A percentile compares a stretch with the other conserved stretches of the same genome.
phyloP scores from a whole-genome alignment of 257 asterid genomes.

The Apocynum venetum region DNA sequence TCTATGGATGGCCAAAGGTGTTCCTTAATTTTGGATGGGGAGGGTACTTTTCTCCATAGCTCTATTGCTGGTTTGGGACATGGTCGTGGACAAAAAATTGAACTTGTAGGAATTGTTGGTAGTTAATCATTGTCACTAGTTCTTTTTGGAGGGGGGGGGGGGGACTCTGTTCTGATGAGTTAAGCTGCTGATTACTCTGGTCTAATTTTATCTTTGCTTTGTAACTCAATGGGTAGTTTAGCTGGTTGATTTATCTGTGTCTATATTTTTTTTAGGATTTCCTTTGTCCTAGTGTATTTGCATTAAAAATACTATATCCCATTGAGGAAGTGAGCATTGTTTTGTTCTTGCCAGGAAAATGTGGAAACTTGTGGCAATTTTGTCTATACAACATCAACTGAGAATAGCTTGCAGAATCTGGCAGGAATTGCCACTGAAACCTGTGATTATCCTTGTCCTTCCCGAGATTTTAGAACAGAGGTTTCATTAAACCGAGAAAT shows the following conservation, averaged over 20 bases:
- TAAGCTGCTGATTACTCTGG: background rate
- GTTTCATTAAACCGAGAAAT: slow-evolving; percentile 19
- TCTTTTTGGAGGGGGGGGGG: background rate
- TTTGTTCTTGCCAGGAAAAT: slow-evolving; percentile 38
- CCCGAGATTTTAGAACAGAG: slow-evolving; percentile 35
- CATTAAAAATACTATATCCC: background rate
- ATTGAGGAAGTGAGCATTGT: background rate
- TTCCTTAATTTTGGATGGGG: too few relatives aligned
- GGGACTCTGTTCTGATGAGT: background rate
- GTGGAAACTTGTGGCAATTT: slow-evolving; percentile 34
- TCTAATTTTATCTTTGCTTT: background rate
- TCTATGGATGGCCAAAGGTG: background rate
- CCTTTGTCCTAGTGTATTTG: background rate
- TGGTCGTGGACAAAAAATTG: background rate
- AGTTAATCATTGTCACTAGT: background rate
- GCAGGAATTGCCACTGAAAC: slow-evolving; percentile 35
- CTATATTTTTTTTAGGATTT: background rate
- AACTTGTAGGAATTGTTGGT: background rate
- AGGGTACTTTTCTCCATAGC: background rate
- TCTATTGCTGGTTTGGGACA: background rate
- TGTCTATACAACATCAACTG: slow-evolving; percentile 27
- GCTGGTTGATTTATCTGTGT: background rate
- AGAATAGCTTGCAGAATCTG: slow-evolving; percentile 35
- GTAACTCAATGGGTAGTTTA: background rate
- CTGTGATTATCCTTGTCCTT: slow-evolving; percentile 30